Base-by-base conservation (phyloP, 2,329 filamentous ascomycete species). In the Aspergillus sojae region DNA sequence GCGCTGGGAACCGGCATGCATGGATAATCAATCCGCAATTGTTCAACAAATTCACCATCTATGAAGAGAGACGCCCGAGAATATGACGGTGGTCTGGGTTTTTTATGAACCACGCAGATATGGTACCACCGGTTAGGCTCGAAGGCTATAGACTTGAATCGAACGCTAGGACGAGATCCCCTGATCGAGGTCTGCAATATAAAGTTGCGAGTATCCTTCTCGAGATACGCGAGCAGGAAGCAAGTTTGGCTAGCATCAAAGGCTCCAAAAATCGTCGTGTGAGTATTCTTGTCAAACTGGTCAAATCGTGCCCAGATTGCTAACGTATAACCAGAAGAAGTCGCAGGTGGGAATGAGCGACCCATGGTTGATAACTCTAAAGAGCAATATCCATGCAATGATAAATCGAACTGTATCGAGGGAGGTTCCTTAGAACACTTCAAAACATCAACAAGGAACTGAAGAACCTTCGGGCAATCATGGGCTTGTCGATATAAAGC, bases 181-280 rank as follows among this genome's bases (percentile, higher is more conserved):
- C 89, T 92, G 65, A 98, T 91, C 21, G 95, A 97, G 9, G 96
- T 98, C 79, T 99, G 95, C 6, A 99, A 82, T 69, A 99, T 99
- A 69, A 99, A 91, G 78, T 97, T 95, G 65, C 87, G 91, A 2
- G 93, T 96, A 75, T 97, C 94, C 74, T 91, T 93, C 76, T 99
- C 96, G 45, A 99, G 84, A 74, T 99, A 99, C 64, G 93, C 89
- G 70, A 99, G 87, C 41, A 99, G 81, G 73, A 99, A 99, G 77
- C 95, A 99, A 5, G 92, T 93, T 77, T 98, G 94, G 5, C 88
- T 93, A 4, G 90, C 85, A 78, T 99, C 95, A 77, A 96, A 98
- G 10, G 95, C 92, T 30, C 95, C 95, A 76, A 99, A 99, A 16
- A 99, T 86, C 0, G 95, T 99, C 0, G 95, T 99, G 76, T 99